Base-by-base conservation (phyloP, 2,329 filamentous ascomycete species). In the Juglanconis sp. region DNA sequence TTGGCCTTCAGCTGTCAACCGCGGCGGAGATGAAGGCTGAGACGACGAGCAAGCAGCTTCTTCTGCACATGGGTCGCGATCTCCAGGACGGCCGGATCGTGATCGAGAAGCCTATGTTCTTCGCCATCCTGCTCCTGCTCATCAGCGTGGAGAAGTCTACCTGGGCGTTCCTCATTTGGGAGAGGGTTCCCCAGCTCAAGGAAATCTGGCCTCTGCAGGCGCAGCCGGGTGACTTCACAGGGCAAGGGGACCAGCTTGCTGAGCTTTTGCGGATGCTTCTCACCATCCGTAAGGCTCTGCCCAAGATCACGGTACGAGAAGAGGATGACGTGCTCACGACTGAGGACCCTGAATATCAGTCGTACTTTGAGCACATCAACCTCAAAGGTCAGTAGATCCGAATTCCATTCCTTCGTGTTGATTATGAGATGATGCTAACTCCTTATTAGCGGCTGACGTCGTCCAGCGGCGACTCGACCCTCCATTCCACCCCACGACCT, bases 161-260 rank as follows among this genome's bases (percentile, higher is more conserved):
- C 0, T 89, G 86, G 86, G 82, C 84, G 1, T 88, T 88, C 73
- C 87, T 87, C 64, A 85, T 83, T 2, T 89, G 85, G 85, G 85
- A 87, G 66, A 83, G 87, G 68, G 80, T 84, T 35, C 30, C 60
- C 38, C 53, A 53, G 49, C 78, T 87, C 32, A 79, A 82, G 2
- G 78, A 79, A 0, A 79, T 80, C 48, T 88, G 86, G 86, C 86
- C 86, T 4, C 75, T 88, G 3, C 83, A 85, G 67, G 78, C 79
- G 61, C 80, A 81, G 7, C 86, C 86, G 0, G 73, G 76, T 53
- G 76, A 77, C 54, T 88, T 84, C 67, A 82, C 83, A 0, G 78
- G 81, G 58, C 85, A 88, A 65, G 85, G 85, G 15, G 80, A 82
- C 50, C 79, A 81, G 38, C 76, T 88, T 6, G 83, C 84, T 5